Percentiles rank a stretch among this genome's conserved stretches.
Conservation (phyloP, 177 flowering plant genomes). For the Telopea speciosissima region DNA sequence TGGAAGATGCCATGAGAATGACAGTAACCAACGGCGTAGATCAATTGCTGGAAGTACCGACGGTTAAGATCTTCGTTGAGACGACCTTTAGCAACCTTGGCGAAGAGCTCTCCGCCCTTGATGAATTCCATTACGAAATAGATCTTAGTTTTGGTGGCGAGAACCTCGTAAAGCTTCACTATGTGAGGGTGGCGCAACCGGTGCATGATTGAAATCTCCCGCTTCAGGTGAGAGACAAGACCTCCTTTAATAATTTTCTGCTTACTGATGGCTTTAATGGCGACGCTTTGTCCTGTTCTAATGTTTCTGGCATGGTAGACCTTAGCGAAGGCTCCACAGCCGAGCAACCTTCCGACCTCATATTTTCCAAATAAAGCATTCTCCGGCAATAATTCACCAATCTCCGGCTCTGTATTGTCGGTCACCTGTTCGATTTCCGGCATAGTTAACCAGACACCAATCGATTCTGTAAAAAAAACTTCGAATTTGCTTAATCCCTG, state of each 20-base stretch:
- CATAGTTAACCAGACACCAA: conserved; percentile 30
- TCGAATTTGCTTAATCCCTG: too few species aligned
- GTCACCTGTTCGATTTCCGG: conserved; percentile 35
- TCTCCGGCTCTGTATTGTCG: neutral
- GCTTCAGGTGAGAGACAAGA: conserved; percentile 36
- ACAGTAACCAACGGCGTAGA: conserved; percentile 66
- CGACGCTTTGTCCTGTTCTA: conserved; percentile 53
- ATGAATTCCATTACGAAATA: conserved; percentile 59
- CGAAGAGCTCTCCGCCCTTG: conserved; percentile 65
- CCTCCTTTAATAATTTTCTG: conserved; percentile 28
- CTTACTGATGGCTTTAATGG: conserved; percentile 59
- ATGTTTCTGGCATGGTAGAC: conserved; percentile 63
- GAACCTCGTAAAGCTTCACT: conserved; percentile 55
- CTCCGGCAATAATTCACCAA: neutral
- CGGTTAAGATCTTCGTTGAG: conserved; percentile 55
- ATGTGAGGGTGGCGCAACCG: conserved; percentile 53
- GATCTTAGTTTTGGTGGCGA: conserved; percentile 50
- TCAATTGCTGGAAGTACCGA: conserved; percentile 52
- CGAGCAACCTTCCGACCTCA: conserved; percentile 57
- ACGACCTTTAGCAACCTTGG: conserved; percentile 49
- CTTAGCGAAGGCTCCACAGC: conserved; percentile 80
- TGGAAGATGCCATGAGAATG: conserved; percentile 69
- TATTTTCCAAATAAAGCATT: conserved; percentile 45
- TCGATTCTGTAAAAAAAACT: conserved; percentile 9
- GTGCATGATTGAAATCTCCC: conserved; percentile 63